Base-by-base conservation (phyloP, 768 basidiomycete species). In the Tylopilus vinaceipallidus region DNA sequence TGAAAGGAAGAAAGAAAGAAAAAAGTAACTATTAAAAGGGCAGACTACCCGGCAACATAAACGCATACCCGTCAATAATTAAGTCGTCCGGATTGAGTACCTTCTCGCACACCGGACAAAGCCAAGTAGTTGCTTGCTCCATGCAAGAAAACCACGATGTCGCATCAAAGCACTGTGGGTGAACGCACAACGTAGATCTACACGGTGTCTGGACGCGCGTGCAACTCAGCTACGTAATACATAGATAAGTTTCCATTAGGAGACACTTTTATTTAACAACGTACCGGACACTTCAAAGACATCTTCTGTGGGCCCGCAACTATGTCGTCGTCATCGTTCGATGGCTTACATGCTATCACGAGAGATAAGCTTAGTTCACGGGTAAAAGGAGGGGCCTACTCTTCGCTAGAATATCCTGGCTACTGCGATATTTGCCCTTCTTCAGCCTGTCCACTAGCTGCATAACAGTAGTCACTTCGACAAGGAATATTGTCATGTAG, bases 81-180 rank as follows among this genome's bases (percentile, higher is more conserved):
- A 99, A 72, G 52, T 98, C 91, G 29, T 87, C 86, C 17, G 81
- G 72, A 55, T 85, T 81, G 45, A 99, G 67, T 39, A 77, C 72
- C 61, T 81, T 84, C 65, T 92, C 91, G 69, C 97, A 98, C 36
- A 93, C 87, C 23, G 97, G 95, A 69, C 97, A 98, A 39, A 87
- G 68, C 88, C 91, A 99, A 26, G 93, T 94, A 2, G 95, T 97
- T 9, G 94, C 98, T 71, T 91, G 86, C 62, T 95, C 91, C 83
- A 97, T 98, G 65, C 95, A 83, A 5, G 86, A 86, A 62, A 88
- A 91, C 94, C 94, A 99, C 34, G 89, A 91, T 16, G 77, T 78
- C 0, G 94, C 94, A 68, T 99, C 97, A 69, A 98, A 99, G 66
- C 97, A 99, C 58, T 94, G 90, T 7, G 89, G 73, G 68, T 98